Conservation (phyloP, 208 protist species). For the Leishmania gerbilli region DNA sequence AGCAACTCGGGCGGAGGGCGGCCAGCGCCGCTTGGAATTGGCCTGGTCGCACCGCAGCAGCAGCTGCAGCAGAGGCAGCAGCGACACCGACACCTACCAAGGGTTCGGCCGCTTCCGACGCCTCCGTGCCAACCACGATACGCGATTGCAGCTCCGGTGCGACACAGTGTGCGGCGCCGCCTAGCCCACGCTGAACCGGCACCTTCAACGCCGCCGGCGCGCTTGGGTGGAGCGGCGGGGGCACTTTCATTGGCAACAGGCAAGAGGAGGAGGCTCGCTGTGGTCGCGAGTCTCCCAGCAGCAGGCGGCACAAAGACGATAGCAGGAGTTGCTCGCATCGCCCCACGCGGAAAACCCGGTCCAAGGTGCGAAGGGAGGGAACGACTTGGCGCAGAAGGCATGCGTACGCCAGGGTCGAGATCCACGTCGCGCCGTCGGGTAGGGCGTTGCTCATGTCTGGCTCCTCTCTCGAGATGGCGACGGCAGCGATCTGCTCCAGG, state of each 20-base stretch:
- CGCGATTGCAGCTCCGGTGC: conserved; percentile 33
- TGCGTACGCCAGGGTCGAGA: conserved; percentile 14
- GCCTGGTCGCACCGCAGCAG: conserved; percentile 7
- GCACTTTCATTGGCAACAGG: not conserved
- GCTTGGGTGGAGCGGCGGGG: conserved; percentile 26
- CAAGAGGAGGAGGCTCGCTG: not conserved
- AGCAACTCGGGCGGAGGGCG: conserved; percentile 24
- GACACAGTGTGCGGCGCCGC: conserved; percentile 13
- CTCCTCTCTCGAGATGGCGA: not conserved
- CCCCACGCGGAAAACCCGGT: conserved; percentile 1
- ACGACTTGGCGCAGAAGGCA: conserved; percentile 33
- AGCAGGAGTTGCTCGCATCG: conserved; percentile 17
- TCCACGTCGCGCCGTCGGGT: conserved; percentile 9
- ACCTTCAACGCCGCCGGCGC: not conserved
- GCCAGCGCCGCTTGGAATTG: conserved; percentile 29
- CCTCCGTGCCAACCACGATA: conserved; percentile 15
- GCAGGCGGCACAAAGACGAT: conserved; percentile 12
- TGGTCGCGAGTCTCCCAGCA: conserved; percentile 2
- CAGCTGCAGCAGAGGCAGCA: not conserved
- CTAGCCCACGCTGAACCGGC: conserved; percentile 22
- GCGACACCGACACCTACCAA: not conserved
- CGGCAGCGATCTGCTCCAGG: conserved; percentile 9
- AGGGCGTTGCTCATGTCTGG: not conserved
- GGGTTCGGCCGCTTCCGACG: not conserved
- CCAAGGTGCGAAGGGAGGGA: conserved; percentile 19